Evolutionary conservation across 2,329 filamentous ascomycete genomes (phyloP).

Genomic region (Bertia moriformis): DNA sequence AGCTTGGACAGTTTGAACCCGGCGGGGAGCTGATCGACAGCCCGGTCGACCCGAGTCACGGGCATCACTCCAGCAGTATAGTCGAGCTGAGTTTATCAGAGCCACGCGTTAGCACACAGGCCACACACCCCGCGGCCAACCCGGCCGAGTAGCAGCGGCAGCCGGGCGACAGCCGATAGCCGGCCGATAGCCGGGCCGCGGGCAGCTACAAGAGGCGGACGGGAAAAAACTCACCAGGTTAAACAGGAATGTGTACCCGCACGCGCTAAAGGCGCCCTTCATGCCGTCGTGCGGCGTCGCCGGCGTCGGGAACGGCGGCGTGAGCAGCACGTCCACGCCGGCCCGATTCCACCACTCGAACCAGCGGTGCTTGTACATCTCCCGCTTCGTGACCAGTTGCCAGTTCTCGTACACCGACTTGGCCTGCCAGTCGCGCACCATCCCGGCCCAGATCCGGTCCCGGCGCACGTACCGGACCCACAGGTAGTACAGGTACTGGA

Average conservation of each 20-base stretch:
- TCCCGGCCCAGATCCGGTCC: conserved; percentile 64
- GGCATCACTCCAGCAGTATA: conserved; percentile 74
- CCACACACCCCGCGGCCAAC: no score
- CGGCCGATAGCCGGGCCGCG: background rate
- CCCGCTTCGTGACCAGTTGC: conserved; percentile 63
- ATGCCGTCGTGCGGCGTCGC: conserved; percentile 78
- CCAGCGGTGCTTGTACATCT: conserved; percentile 64
- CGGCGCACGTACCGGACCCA: conserved; percentile 74
- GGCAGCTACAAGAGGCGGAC: background rate
- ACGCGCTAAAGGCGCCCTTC: conserved; percentile 71
- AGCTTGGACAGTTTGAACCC: conserved; percentile 46
- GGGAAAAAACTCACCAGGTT: conserved; percentile 50
- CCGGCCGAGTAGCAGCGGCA: no score
- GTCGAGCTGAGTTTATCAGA: conserved; percentile 50
- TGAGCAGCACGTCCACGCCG: conserved; percentile 64
- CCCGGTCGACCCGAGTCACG: conserved; percentile 67
- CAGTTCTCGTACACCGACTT: conserved; percentile 70
- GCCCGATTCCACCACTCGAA: conserved; percentile 72
- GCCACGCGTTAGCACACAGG: conserved; percentile 5
- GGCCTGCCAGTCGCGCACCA: conserved; percentile 59
- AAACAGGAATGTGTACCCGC: conserved; percentile 87
- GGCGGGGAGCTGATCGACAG: conserved; percentile 48
- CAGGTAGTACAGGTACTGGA: conserved; percentile 77
- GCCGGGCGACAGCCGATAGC: background rate
- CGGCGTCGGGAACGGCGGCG: conserved; percentile 79